Base-by-base conservation (phyloP, 1,284 basidiomycete species). In the Sanghuangporus baumii region DNA sequence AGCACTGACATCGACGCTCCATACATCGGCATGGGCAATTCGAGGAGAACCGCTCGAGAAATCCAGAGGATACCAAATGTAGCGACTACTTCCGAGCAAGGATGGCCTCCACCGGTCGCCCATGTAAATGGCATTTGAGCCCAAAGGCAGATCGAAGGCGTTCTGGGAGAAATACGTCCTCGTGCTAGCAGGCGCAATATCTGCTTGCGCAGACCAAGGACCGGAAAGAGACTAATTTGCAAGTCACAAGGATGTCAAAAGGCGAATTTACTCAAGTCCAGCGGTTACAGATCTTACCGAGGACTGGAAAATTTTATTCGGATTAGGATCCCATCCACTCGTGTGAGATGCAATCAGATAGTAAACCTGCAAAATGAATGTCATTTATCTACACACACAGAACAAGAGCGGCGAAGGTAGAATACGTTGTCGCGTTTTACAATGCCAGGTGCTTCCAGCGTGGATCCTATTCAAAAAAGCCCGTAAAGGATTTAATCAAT, bases 111-210 rank as follows among this genome's bases (percentile, higher is more conserved):
- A 87, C 48, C 85, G 79, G 69, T 87, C 85, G 51, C 85, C 85
- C 81, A 86, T 85, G 70, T 86, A 86, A 61, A 86, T 79, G 1
- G 77, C 80, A 65, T 79, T 80, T 3, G 73, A 73, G 8, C 78
- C 82, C 50, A 85, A 71, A 8, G 78, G 75, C 56, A 86, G 71
- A 68, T 86, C 81, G 68, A 75, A 85, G 8, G 80, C 76, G 71
- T 86, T 86, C 72, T 86, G 85, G 26, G 84, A 86, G 69, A 80
- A 85, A 69, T 82, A 87, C 2, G 84, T 87, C 50, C 79, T 76
- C 31, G 78, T 78, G 47, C 76, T 71, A 63, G 71, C 63, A 2
- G 84, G 78, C 9, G 84, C 81, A 61, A 86, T 82, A 69, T 86
- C 84, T 11, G 76, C 76, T 70, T 86, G 78, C 14, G 80, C 71